Conservation (phyloP, 225 moss, liverwort and hornwort species). For the Ulota crispa region DNA sequence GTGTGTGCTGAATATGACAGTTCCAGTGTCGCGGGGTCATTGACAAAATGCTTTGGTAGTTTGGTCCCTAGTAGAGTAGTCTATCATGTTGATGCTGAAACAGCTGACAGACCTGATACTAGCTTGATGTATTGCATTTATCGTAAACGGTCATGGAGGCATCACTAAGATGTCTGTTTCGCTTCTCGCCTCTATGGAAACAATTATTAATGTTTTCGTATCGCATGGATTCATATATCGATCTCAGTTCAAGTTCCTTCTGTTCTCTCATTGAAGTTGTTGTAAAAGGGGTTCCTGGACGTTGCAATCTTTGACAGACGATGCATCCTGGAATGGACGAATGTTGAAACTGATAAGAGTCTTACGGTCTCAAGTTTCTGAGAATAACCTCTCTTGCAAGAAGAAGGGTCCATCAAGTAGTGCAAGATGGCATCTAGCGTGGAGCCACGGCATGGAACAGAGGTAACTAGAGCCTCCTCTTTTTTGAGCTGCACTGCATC, state of each 20-base stretch:
- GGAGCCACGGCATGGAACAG: not conserved
- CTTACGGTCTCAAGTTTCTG: accelerated
- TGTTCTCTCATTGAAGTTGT: accelerated
- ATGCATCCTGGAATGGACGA: no score
- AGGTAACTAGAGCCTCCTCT: not conserved
- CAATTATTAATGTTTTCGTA: not conserved
- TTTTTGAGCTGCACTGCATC: no score
- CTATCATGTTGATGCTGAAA: no score
- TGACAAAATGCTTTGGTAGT: not conserved
- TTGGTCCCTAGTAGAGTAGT: not conserved
- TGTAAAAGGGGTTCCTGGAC: accelerated
- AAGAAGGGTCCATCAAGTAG: not conserved
- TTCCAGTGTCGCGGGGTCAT: no score
- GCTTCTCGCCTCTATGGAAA: no score
- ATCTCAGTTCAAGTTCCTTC: not conserved
- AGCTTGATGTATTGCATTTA: not conserved
- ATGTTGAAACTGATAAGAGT: not conserved
- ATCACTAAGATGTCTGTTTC: not conserved
- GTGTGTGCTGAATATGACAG: not conserved
- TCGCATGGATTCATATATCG: not conserved
- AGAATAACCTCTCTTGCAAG: not conserved
- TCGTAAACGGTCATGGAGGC: no score
- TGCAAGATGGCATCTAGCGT: not conserved
- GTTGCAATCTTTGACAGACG: not conserved
- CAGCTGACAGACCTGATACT: no score